phyloP scores from a whole-genome alignment of 805 yeast genomes.

The Candida insectalens region DNA sequence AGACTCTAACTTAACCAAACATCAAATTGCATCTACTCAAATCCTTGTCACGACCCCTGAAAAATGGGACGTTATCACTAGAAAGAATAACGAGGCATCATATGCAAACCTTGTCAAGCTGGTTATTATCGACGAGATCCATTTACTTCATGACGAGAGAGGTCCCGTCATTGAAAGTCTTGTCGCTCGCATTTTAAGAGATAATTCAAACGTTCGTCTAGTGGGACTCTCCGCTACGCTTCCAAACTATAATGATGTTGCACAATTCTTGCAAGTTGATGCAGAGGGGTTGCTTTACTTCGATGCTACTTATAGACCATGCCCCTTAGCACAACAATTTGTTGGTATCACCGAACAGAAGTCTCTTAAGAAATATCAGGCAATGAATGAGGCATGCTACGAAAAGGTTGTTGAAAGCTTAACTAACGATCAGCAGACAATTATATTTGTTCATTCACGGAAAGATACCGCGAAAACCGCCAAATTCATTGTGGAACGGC shows the following conservation, averaged over 20 bases:
- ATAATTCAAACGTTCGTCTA: conserved; percentile 47
- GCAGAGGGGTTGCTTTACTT: conserved; percentile 65
- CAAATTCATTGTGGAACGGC: conserved; percentile 52
- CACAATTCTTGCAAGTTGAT: conserved; percentile 64
- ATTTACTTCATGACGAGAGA: conserved; percentile 84
- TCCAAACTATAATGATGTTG: conserved; percentile 84
- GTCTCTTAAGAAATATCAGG: conserved; percentile 65
- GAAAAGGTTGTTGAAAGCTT: conserved; percentile 64
- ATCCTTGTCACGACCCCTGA: conserved; percentile 90
- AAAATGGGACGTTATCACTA: conserved; percentile 92
- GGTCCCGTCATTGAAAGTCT: conserved; percentile 92
- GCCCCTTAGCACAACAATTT: conserved; percentile 83
- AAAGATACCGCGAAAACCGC: conserved; percentile 88
- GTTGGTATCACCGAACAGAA: conserved; percentile 81
- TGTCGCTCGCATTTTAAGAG: conserved; percentile 61
- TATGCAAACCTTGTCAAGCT: conserved; percentile 57
- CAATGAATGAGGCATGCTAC: conserved; percentile 86
- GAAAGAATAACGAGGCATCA: conserved; percentile 64
- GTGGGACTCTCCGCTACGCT: conserved; percentile 89
- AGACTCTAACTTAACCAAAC: conserved; percentile 67
- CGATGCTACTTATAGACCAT: conserved; percentile 79
- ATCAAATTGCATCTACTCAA: conserved; percentile 71
- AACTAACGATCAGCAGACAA: conserved; percentile 63
- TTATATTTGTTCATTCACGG: conserved; percentile 88
- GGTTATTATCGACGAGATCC: conserved; percentile 85